These are phyloP conservation scores for Colletotrichum endophyticum DNA, from an alignment of 2,329 filamentous ascomycete species.

Conservation along the genomic window DNA sequence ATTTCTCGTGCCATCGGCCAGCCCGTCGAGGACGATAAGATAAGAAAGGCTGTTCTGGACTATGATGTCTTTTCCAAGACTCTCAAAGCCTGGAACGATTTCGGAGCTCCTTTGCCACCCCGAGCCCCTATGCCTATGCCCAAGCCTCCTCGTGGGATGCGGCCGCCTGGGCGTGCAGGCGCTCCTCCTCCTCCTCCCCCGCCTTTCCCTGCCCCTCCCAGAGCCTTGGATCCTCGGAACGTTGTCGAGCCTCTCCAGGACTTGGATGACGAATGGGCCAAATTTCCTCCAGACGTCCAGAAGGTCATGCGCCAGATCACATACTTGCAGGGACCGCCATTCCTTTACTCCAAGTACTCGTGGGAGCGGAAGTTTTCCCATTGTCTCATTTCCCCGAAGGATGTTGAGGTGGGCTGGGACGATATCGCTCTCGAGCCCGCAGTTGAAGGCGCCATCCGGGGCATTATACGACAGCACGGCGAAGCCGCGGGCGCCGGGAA, in stretches of 20 bases:
- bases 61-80: neutral
- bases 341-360: neutral
- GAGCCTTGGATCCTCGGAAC: neutral
- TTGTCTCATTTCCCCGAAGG: neutral
- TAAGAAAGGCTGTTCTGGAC: neutral
- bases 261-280: neutral
- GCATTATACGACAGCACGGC: neutral
- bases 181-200: neutral
- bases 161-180: neutral
- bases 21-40: neutral
- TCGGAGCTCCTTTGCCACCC: neutral
- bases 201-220: neutral
- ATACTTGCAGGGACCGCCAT: neutral
- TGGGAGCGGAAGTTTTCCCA: neutral
- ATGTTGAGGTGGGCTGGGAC: neutral
- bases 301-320: neutral
- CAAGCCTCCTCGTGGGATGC: neutral
- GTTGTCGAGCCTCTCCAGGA: neutral
- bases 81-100: neutral
- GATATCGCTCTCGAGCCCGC: neutral
- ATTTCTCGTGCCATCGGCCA: neutral
- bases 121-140: neutral
- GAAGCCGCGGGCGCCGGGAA: neutral
- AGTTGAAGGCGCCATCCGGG: neutral
- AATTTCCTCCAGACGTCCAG: neutral